Base-by-base conservation (phyloP, 1,139 yeast species). In the Hanseniaspora gamundiae region DNA sequence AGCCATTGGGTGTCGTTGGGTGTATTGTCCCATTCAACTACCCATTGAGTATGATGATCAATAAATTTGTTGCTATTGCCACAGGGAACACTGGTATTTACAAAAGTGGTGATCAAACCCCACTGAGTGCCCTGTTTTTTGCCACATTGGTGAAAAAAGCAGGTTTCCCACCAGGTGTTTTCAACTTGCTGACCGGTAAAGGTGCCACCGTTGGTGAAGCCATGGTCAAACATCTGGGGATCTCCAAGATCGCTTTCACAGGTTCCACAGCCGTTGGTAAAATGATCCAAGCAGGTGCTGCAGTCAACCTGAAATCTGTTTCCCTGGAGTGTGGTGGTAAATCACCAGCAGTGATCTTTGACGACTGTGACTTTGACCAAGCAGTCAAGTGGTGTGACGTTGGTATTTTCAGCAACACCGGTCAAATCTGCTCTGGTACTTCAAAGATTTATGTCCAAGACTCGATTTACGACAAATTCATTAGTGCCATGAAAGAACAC, bases 281-380 rank as follows among this genome's bases (percentile, higher is more conserved):
- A 49, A 51, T 70, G 33, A 67, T 80, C 50, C 84, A 78, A 53
- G 62, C 65, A 47, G 68, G 73, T 44, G 93, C 93, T 17, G 71
- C 85, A 20, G 59, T 70, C 10, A 68, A 73, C 52, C 58, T 73
- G 56, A 85, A 84, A 63, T 84, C 86, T 10, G 79, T 82, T 30
- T 77, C 93, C n/a, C 65, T 88, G 55, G 97, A 87, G 66, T 80
- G 94, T 59, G 97, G 97, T 51, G 96, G 96, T 48, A 87, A 87
- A 61, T 79, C 91, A 16, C 87, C 87, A 52, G 74, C 76, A 61
- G 73, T 75, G 59, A 76, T 73, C 46, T 80, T 80, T 67, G 80
- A 65, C 40, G 95, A 74, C 60, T 83, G 86, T 21, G 88, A 87
- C 57, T 63, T 86, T 38, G 82, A 78, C 1, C 78, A 78, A 58